Conservation (phyloP, 441 rosid species). For the Pelargonium australe region DNA sequence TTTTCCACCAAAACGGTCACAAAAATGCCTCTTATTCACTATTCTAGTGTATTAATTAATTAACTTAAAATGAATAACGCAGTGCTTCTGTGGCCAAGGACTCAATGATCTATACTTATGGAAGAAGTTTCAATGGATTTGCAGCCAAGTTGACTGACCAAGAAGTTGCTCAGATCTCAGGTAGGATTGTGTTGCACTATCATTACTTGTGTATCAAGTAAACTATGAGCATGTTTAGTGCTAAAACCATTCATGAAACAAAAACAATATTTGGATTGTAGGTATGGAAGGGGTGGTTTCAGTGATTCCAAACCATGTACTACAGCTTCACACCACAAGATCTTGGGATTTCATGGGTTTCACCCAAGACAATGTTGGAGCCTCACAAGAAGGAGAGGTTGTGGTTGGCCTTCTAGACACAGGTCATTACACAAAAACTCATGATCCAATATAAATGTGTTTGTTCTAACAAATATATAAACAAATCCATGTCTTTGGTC, state of each 20-base stretch:
- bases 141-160: slow-evolving; percentile 32
- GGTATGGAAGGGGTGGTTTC: slow-evolving; percentile 28
- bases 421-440: slow-evolving; percentile 16
- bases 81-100: slow-evolving; percentile 32
- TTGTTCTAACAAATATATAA: too few species aligned
- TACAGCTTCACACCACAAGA: slow-evolving; percentile 30
- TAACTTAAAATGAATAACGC: slow-evolving; percentile 12
- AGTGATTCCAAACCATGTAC: slow-evolving; percentile 26
- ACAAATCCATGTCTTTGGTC: background rate
- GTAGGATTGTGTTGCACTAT: background rate
- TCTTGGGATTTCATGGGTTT: slow-evolving; percentile 39
- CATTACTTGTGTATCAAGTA: too few species aligned
- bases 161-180: slow-evolving; percentile 31
- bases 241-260: too few species aligned
- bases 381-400: slow-evolving; percentile 27
- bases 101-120: slow-evolving; percentile 36
- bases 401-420: slow-evolving; percentile 47
- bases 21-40: too few species aligned
- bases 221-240: too few species aligned
- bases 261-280: too few species aligned
- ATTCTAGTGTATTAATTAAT: too few species aligned
- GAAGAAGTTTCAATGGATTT: slow-evolving; percentile 42
- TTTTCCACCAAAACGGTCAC: too few species aligned
- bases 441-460: too few species aligned
- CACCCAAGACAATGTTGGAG: slow-evolving; percentile 6